Evolutionary conservation across 106 monocot genomes (phyloP).

Genomic region (Ottelia alismoides): DNA sequence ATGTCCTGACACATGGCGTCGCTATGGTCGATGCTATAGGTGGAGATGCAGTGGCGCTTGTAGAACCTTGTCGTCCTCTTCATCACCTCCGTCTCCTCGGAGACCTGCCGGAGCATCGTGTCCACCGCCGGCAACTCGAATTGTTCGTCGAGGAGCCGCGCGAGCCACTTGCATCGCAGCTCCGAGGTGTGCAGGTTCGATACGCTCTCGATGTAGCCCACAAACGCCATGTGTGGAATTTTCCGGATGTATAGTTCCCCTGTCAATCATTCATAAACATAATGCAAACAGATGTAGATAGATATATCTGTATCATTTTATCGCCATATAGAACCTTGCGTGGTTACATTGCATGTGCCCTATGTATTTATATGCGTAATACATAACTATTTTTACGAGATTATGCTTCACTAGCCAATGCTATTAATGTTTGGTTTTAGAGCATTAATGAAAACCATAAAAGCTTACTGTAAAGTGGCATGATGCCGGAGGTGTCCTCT

Average conservation of each 20-base stretch:
- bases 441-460: too few relatives aligned
- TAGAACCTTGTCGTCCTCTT: conserved; percentile 73
- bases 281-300: too few relatives aligned
- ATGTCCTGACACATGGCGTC: too few relatives aligned
- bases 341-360: too few relatives aligned
- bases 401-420: too few relatives aligned
- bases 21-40: conserved; percentile 92
- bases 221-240: conserved; percentile 80
- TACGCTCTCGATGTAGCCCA: conserved; percentile 89
- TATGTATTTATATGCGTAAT: too few relatives aligned
- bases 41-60: conserved; percentile 88
- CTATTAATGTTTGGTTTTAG: too few relatives aligned
- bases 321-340: too few relatives aligned
- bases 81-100: conserved; percentile 66
- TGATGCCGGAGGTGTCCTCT: conserved; percentile 42
- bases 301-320: too few relatives aligned
- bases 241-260: conserved; percentile 69
- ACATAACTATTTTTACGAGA: too few relatives aligned
- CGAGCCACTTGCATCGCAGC: conserved; percentile 72
- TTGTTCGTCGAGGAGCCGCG: conserved; percentile 44
- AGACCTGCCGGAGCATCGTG: conserved; percentile 36
- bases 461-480: conserved; percentile 85
- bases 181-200: conserved; percentile 90
- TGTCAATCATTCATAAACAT: not conserved
- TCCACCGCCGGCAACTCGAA: conserved; percentile 53